A percentile compares a stretch with the other conserved stretches of the same genome.
Evolutionary conservation across 2,329 filamentous ascomycete genomes (phyloP).

Genomic region (Ascochyta rabiei): DNA sequence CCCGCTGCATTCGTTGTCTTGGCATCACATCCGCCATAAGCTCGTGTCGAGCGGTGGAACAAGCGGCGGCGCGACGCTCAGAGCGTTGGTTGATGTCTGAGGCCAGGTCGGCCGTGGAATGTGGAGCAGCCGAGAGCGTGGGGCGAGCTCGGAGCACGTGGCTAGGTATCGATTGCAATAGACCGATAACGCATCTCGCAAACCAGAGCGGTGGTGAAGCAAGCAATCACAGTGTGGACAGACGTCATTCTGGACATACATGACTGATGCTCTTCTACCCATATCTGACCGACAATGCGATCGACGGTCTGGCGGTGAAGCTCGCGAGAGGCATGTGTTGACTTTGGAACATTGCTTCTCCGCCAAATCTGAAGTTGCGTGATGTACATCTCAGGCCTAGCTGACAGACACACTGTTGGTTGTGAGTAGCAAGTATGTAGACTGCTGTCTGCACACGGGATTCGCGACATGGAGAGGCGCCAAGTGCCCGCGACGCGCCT

Average conservation of each 20-base stretch:
- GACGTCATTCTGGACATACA: no score
- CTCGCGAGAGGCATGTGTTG: neutral
- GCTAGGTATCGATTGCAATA: constrained; percentile 17
- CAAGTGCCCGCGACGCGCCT: constrained; percentile 13
- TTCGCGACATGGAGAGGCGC: constrained; percentile 6
- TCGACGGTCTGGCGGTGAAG: neutral
- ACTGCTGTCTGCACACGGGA: neutral
- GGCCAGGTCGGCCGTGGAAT: constrained; percentile 5
- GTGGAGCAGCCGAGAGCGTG: constrained; percentile 9
- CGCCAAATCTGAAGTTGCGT: neutral
- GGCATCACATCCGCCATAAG: constrained; percentile 3
- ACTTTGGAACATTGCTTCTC: neutral
- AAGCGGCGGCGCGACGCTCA: neutral
- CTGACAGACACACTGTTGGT: neutral
- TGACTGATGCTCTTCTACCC: neutral
- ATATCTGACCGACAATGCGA: neutral
- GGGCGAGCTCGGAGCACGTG: constrained; percentile 15
- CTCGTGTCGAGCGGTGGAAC: constrained; percentile 4
- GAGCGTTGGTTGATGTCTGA: neutral
- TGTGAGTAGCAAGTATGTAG: neutral
- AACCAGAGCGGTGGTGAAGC: neutral
- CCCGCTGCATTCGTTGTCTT: constrained; percentile 4
- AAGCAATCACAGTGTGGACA: no score
- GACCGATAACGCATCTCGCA: constrained; percentile 7
- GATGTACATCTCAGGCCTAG: neutral